Percentiles rank a stretch among this genome's conserved stretches.
Conservation (phyloP, 1,139 yeast genomes). For the Kodamaea alishanica region DNA sequence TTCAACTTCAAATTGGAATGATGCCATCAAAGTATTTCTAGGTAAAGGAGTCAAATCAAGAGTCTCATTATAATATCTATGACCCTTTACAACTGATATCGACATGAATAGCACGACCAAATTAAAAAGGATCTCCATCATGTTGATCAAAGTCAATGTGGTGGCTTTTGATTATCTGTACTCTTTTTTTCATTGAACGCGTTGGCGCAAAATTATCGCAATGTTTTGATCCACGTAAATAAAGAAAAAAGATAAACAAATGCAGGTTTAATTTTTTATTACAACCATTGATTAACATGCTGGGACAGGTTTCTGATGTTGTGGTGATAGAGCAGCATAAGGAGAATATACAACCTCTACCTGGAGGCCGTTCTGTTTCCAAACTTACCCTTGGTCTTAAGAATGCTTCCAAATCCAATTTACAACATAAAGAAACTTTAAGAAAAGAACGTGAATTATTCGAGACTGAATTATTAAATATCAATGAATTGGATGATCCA, state of each 20-base stretch:
- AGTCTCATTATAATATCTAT: slow-evolving; percentile 47
- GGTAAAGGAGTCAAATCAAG: slow-evolving; percentile 67
- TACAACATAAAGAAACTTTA: slow-evolving; percentile 26
- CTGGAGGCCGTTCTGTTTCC: slow-evolving; percentile 67
- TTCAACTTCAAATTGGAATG: slow-evolving; percentile 62
- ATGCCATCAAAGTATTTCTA: slow-evolving; percentile 60
- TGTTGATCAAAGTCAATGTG: not conserved
- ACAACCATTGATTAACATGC: not conserved
- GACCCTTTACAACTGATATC: slow-evolving; percentile 7
- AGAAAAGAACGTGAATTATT: slow-evolving; percentile 37
- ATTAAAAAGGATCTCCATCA: too few species aligned
- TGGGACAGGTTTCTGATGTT: slow-evolving; percentile 27
- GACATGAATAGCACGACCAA: slow-evolving; percentile 1
- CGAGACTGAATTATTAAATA: slow-evolving; percentile 41
- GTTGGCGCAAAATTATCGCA: slow-evolving; percentile 1
- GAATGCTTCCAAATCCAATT: slow-evolving; percentile 12
- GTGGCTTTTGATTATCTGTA: not conserved
- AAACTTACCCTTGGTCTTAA: slow-evolving; percentile 49
- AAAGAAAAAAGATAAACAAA: not conserved
- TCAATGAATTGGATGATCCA: slow-evolving; percentile 77
- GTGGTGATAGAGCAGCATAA: slow-evolving; percentile 64
- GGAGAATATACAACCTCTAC: slow-evolving; percentile 72
- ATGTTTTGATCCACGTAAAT: slow-evolving; percentile 2
- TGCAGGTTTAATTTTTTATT: not conserved
- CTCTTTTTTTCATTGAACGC: not conserved